Conservation (phyloP, 2,329 filamentous ascomycete genomes). For the Aspergillus quadrilineatus region DNA sequence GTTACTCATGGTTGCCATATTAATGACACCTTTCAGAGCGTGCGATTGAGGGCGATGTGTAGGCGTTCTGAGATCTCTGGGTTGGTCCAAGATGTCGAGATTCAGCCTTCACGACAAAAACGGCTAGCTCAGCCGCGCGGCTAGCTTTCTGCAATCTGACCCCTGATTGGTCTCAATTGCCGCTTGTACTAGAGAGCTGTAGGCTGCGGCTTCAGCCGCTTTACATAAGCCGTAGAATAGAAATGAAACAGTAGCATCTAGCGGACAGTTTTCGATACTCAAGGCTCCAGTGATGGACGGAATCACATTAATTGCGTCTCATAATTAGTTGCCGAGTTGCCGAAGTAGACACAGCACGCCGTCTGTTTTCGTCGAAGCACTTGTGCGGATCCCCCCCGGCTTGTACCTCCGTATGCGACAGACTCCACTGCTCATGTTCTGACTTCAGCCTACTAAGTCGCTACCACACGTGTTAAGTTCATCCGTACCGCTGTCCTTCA, state of each 20-base stretch:
- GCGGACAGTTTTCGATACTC: background rate
- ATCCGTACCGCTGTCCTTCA: slow-evolving; percentile 20
- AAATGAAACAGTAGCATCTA: background rate
- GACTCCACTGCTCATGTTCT: slow-evolving; percentile 16
- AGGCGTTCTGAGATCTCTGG: background rate
- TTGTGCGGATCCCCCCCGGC: background rate
- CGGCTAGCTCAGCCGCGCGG: slow-evolving; percentile 14
- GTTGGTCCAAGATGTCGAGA: background rate
- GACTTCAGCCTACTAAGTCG: background rate
- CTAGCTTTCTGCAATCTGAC: background rate
- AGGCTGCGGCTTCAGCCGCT: too few relatives aligned
- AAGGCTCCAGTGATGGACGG: background rate
- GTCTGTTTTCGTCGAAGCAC: background rate
- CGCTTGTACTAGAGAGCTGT: too few relatives aligned
- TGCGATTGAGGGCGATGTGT: background rate
- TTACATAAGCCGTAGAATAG: slow-evolving; percentile 5
- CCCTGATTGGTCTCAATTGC: slow-evolving; percentile 13
- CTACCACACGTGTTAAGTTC: slow-evolving; percentile 25
- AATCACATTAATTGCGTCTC: background rate
- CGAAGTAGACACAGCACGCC: background rate
- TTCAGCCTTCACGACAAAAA: slow-evolving; percentile 3
- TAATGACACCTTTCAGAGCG: slow-evolving; percentile 10
- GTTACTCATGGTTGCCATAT: slow-evolving; percentile 44
- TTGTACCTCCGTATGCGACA: slow-evolving; percentile 28
- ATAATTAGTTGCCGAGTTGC: background rate